Percentiles rank a stretch among this genome's conserved stretches.
Evolutionary conservation across 148 eudicot species (phyloP).

Genomic region (Amaranthus cruentus): DNA sequence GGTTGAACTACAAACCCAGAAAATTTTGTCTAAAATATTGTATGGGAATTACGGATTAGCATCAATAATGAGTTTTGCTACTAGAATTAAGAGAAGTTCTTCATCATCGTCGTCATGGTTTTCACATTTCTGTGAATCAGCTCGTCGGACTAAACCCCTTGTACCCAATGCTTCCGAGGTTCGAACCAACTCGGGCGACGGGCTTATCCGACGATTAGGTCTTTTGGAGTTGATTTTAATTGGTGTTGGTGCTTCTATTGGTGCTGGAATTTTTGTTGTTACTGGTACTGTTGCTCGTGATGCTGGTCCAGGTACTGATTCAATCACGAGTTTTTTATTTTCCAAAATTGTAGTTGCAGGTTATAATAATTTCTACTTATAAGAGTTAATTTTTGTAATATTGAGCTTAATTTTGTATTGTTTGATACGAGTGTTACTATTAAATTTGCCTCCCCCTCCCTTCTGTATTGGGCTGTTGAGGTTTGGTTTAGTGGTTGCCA

Average conservation of each 20-base stretch:
- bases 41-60: background rate
- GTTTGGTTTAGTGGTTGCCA: too few species aligned
- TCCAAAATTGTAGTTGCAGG: too few species aligned
- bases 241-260: slow-evolving; percentile 93
- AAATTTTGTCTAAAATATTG: background rate
- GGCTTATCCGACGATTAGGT: slow-evolving; percentile 70
- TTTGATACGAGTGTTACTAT: too few species aligned
- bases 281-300: slow-evolving; percentile 96
- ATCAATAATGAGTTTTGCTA: slow-evolving; percentile 7
- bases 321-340: background rate
- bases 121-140: slow-evolving; percentile 61
- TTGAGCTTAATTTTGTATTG: background rate
- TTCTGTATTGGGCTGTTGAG: too few species aligned
- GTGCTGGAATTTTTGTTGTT: slow-evolving; percentile 93
- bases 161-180: slow-evolving; percentile 18
- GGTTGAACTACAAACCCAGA: background rate
- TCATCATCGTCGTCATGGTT: slow-evolving; percentile 24
- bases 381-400: background rate
- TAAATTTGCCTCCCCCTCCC: too few species aligned
- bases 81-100: slow-evolving; percentile 1
- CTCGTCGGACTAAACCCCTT: slow-evolving; percentile 39
- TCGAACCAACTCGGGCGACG: slow-evolving; percentile 42
- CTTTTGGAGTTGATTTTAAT: slow-evolving; percentile 67
- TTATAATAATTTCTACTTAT: background rate
- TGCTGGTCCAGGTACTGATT: slow-evolving; percentile 76